Percentiles rank a stretch among this genome's conserved stretches.
Evolutionary conservation across 2,329 filamentous ascomycete species (phyloP).

Genomic region (Rhytidhysteron rufulum): DNA sequence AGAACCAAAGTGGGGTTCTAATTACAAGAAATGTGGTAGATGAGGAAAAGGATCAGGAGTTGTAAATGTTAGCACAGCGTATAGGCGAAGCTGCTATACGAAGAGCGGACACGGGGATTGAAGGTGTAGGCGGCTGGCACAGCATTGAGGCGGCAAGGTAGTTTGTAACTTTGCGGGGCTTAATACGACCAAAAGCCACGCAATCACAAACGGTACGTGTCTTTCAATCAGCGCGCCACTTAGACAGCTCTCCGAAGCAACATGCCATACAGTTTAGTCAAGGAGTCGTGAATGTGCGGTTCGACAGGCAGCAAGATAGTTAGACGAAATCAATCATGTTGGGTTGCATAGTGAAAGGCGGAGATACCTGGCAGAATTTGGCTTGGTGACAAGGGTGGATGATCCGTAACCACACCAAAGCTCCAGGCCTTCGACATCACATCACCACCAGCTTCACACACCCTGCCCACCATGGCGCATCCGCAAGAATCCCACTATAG

Average conservation of each 20-base stretch:
- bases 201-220: too few species aligned
- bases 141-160: constrained; percentile 12
- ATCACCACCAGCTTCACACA: too few species aligned
- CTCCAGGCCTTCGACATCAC: constrained; percentile 17
- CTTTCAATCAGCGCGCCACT: too few species aligned
- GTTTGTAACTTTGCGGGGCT: too few species aligned
- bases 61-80: neutral
- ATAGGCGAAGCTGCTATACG: too few species aligned
- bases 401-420: constrained; percentile 12
- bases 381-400: neutral
- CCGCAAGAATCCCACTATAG: constrained; percentile 51
- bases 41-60: neutral
- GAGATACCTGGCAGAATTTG: constrained; percentile 1
- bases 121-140: constrained; percentile 5
- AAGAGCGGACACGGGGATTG: constrained; percentile 2
- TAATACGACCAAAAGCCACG: too few species aligned
- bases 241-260: too few species aligned
- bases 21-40: neutral
- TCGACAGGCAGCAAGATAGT: too few species aligned
- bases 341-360: too few species aligned
- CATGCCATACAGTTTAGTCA: too few species aligned
- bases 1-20: constrained; percentile 1
- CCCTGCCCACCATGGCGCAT: constrained; percentile 34
- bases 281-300: too few species aligned
- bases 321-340: too few species aligned